A percentile compares a stretch with the other conserved stretches of the same genome.
Conservation (phyloP, 2,329 filamentous ascomycete genomes). For the Sporothrix protearum region DNA sequence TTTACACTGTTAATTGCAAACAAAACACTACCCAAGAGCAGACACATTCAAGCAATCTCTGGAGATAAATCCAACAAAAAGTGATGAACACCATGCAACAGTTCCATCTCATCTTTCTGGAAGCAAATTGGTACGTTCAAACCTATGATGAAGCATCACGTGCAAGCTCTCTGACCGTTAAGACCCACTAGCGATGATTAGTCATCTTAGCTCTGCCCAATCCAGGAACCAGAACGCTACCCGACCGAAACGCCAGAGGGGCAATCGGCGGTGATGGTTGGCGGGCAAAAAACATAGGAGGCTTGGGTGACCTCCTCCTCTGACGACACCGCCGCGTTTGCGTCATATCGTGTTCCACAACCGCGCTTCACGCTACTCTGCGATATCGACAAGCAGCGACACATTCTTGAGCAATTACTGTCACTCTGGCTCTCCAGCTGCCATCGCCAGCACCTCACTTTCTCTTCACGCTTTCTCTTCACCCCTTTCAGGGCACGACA, state of each 20-base stretch:
- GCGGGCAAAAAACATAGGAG: conserved; percentile 15
- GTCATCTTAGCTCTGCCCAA: conserved; percentile 16
- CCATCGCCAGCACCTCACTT: neutral
- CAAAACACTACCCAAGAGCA: too few species aligned
- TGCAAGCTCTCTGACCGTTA: neutral
- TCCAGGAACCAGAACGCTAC: conserved; percentile 5
- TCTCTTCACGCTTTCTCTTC: neutral
- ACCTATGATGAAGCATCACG: neutral
- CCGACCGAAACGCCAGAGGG: conserved; percentile 14
- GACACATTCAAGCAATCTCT: too few species aligned
- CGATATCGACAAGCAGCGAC: neutral
- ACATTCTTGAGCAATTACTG: neutral
- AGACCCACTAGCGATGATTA: neutral
- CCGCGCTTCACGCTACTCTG: neutral
- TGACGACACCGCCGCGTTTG: conserved; percentile 18
- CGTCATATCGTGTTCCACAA: conserved; percentile 19
- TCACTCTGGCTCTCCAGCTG: neutral
- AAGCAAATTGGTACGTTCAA: too few species aligned
- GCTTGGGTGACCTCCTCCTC: neutral
- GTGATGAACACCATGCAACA: too few species aligned
- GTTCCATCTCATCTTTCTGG: too few species aligned
- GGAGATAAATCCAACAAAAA: too few species aligned
- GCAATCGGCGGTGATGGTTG: conserved; percentile 16
- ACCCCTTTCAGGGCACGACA: neutral
- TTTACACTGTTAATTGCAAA: too few species aligned